Evolutionary conservation across 805 yeast genomes (phyloP).

Genomic region (Pichia eremophila): DNA sequence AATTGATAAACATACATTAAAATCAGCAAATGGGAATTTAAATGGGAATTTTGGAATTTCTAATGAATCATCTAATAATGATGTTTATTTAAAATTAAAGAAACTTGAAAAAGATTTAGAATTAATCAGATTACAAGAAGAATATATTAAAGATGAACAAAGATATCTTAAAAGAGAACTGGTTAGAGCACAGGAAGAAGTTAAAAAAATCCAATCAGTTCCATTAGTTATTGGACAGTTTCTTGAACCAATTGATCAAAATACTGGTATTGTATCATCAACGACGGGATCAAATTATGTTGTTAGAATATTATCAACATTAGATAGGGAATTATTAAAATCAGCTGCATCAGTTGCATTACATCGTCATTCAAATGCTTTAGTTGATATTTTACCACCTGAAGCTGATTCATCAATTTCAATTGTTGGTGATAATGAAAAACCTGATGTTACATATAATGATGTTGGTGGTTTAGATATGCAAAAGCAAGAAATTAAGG

Average conservation of each 20-base stretch:
- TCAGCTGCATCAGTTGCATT: constrained; percentile 94
- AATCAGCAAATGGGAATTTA: constrained; percentile 8
- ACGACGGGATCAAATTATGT: constrained; percentile 98
- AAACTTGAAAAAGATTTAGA: constrained; percentile 87
- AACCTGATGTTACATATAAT: constrained; percentile 86
- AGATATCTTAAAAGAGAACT: constrained; percentile 92
- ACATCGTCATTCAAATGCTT: constrained; percentile 96
- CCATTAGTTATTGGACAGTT: constrained; percentile 98
- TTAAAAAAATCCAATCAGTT: constrained; percentile 92
- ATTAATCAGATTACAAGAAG: constrained; percentile 79
- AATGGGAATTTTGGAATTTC: neutral
- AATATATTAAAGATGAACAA: constrained; percentile 95
- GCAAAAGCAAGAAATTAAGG: constrained; percentile 98
- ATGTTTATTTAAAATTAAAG: constrained; percentile 77
- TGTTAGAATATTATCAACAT: constrained; percentile 86
- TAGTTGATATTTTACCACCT: constrained; percentile 95
- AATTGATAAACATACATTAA: constrained; percentile 8
- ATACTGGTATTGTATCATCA: constrained; percentile 92
- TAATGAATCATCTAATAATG: constrained; percentile 27
- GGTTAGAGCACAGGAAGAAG: constrained; percentile 96
- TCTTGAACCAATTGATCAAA: constrained; percentile 92
- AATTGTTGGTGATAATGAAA: constrained; percentile 88
- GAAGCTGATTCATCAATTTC: constrained; percentile 97
- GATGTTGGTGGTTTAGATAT: constrained; percentile 98
- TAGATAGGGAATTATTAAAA: constrained; percentile 89